These are phyloP conservation scores for Excoecaria cochinchinensis DNA, from an alignment of 345 rosid species.

Conservation along the genomic window DNA sequence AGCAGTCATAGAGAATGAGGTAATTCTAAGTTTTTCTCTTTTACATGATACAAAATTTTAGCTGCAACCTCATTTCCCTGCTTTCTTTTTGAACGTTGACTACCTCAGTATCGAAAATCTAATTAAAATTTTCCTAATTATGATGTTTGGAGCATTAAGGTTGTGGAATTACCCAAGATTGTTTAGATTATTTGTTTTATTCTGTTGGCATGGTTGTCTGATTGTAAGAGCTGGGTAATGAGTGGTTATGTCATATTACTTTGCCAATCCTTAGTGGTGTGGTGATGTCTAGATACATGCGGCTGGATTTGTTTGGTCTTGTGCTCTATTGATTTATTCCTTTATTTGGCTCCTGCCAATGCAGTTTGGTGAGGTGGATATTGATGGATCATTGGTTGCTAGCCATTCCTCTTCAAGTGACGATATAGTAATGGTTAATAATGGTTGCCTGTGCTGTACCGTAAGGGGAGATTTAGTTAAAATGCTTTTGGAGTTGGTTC, in stretches of 20 bases:
- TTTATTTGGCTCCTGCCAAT: not conserved
- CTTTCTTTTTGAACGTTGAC: not conserved
- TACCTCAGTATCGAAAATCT: not conserved
- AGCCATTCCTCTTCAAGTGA: slow-evolving; percentile 63
- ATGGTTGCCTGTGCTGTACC: slow-evolving; percentile 75
- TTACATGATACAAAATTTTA: not conserved
- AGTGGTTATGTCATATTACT: not conserved
- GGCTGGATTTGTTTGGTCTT: not conserved
- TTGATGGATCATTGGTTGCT: slow-evolving; percentile 74
- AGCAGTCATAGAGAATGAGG: slow-evolving; percentile 87
- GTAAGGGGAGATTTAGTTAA: slow-evolving; percentile 74
- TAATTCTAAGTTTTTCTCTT: slow-evolving; percentile 1
- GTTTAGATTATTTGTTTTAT: not conserved
- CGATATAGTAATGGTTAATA: slow-evolving; percentile 67
- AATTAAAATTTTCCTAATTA: not conserved
- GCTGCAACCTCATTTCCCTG: no score
- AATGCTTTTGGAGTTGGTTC: slow-evolving; percentile 70
- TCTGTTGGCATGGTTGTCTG: not conserved
- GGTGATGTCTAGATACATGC: not conserved
- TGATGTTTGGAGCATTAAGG: no score
- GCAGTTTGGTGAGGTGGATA: slow-evolving; percentile 72
- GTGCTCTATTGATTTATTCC: not conserved
- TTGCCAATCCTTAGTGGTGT: not conserved
- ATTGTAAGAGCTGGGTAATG: not conserved
- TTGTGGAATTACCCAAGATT: not conserved